phyloP scores from a whole-genome alignment of 2,329 filamentous ascomycete genomes.

The Colletotrichum somersetense region DNA sequence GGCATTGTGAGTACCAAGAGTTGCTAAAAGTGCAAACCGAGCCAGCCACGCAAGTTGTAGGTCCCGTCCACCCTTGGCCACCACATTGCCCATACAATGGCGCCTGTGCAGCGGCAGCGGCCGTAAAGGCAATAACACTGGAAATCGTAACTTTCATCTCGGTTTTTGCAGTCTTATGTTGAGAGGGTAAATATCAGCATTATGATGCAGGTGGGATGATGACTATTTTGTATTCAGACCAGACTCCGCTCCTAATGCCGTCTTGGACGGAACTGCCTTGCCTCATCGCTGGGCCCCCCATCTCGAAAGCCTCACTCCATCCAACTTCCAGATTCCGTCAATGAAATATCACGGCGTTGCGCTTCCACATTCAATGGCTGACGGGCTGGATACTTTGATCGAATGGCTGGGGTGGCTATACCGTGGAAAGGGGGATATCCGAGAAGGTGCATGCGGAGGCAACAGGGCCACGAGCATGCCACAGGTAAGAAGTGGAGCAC shows the following conservation, averaged over 20 bases:
- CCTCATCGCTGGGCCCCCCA: conserved; percentile 33
- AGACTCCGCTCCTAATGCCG: background rate
- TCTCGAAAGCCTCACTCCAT: conserved; percentile 20
- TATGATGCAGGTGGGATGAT: conserved; percentile 15
- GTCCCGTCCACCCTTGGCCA: conserved; percentile 56
- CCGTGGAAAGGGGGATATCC: conserved; percentile 19
- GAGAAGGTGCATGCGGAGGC: conserved; percentile 9
- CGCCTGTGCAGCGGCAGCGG: conserved; percentile 40
- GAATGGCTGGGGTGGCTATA: conserved; percentile 2
- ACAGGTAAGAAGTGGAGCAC: conserved; percentile 7
- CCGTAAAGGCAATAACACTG: conserved; percentile 32
- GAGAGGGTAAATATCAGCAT: background rate
- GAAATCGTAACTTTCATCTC: conserved; percentile 38
- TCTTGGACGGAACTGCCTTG: conserved; percentile 12
- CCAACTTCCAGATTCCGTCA: conserved; percentile 32
- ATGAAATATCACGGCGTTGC: conserved; percentile 10
- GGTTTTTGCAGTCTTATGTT: background rate
- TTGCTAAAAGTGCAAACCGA: conserved; percentile 53
- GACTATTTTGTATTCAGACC: conserved; percentile 20
- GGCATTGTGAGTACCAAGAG: conserved; percentile 55
- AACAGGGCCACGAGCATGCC: background rate
- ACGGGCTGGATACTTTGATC: conserved; percentile 26
- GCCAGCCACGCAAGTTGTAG: conserved; percentile 58
- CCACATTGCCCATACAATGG: conserved; percentile 56
- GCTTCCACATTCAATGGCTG: background rate